Conservation (phyloP, 805 yeast genomes). For the Wickerhamomyces hampshirensis region DNA sequence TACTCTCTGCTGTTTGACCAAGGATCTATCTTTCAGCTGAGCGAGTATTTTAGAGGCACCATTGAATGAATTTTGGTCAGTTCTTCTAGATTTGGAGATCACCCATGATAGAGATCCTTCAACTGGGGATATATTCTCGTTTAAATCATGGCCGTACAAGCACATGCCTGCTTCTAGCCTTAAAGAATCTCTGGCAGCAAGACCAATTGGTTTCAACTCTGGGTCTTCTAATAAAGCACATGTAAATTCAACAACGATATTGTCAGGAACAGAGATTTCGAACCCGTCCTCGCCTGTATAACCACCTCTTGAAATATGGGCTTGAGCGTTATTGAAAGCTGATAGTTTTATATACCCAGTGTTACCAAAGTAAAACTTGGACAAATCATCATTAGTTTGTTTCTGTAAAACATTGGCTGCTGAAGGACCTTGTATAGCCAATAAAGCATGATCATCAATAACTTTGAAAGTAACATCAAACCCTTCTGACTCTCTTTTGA, state of each 20-base stretch:
- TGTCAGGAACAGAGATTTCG: conserved; percentile 74
- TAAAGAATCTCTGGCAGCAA: conserved; percentile 97
- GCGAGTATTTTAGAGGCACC: conserved; percentile 67
- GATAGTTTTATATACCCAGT: conserved; percentile 27
- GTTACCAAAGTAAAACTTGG: conserved; percentile 69
- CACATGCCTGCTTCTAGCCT: conserved; percentile 99
- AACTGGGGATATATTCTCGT: conserved; percentile 75
- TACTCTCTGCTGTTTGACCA: conserved; percentile 57
- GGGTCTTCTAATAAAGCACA: conserved; percentile 48
- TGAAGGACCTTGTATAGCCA: conserved; percentile 92
- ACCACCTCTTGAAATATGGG: conserved; percentile 91
- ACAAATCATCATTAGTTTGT: conserved; percentile 55
- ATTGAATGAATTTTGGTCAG: conserved; percentile 51
- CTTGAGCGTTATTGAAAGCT: conserved; percentile 33
- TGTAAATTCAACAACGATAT: conserved; percentile 57
- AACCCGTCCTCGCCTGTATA: conserved; percentile 99
- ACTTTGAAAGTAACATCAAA: conserved; percentile 34
- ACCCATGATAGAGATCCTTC: conserved; percentile 91
- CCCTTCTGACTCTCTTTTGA: conserved; percentile 44
- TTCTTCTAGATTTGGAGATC: conserved; percentile 74
- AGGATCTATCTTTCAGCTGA: conserved; percentile 64
- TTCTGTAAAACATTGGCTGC: conserved; percentile 65
- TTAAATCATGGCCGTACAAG: conserved; percentile 88
- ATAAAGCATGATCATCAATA: conserved; percentile 60
- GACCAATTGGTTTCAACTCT: conserved; percentile 78